Conservation (phyloP, 805 yeast species). For the Metschnikowia borealis region DNA sequence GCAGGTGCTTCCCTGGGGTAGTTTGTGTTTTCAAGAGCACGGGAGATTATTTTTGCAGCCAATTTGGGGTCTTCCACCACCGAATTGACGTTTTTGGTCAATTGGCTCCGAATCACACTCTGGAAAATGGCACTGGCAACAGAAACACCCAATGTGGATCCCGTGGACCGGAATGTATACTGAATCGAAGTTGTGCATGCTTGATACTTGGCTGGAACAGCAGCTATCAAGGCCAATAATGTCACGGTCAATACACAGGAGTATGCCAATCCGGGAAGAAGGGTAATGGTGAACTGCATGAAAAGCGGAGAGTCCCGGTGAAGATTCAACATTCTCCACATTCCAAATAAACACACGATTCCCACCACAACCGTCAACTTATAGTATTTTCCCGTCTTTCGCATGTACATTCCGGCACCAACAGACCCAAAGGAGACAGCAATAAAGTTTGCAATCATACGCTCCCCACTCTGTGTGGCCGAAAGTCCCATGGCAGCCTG, state of each 20-base stretch:
- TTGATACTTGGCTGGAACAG: constrained; percentile 65
- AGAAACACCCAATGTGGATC: constrained; percentile 80
- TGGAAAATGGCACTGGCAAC: constrained; percentile 66
- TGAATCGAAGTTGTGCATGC: constrained; percentile 88
- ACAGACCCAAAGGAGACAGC: constrained; percentile 68
- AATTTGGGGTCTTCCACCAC: constrained; percentile 22
- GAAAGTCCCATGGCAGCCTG: constrained; percentile 49
- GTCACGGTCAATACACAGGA: constrained; percentile 68
- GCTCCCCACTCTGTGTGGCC: constrained; percentile 54
- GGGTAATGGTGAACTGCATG: constrained; percentile 41
- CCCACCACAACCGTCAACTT: constrained; percentile 42
- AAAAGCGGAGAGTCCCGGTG: constrained; percentile 28
- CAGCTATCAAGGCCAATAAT: constrained; percentile 68
- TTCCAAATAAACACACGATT: constrained; percentile 45
- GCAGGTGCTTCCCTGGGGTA: constrained; percentile 53
- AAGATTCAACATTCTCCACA: constrained; percentile 29
- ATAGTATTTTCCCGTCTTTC: constrained; percentile 61
- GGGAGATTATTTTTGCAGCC: constrained; percentile 43
- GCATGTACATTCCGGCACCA: constrained; percentile 63
- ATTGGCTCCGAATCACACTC: constrained; percentile 32
- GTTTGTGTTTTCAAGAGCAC: constrained; percentile 54
- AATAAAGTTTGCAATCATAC: constrained; percentile 63
- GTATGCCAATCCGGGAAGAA: constrained; percentile 62
- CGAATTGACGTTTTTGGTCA: constrained; percentile 14
- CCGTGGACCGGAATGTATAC: constrained; percentile 82